Conservation (phyloP, 1,284 basidiomycete genomes). For the Macrocystidia cucumis region DNA sequence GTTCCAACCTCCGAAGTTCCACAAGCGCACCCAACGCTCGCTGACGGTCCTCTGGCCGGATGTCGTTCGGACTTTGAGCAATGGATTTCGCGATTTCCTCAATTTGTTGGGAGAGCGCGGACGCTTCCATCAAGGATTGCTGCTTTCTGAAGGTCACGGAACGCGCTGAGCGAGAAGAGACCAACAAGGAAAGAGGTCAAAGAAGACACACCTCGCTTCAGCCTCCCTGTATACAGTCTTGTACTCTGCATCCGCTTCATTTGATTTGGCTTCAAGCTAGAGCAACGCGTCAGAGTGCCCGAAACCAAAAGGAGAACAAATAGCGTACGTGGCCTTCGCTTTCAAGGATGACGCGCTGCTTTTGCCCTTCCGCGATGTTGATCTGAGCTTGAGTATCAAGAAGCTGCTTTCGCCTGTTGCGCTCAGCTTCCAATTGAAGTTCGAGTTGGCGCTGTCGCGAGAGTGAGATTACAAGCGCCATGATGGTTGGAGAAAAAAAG, state of each 20-base stretch:
- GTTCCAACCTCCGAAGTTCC: slow-evolving; percentile 39
- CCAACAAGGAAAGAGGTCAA: slow-evolving; percentile 2
- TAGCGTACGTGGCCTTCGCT: slow-evolving; percentile 36
- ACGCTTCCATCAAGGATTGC: slow-evolving; percentile 39
- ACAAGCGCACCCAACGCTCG: slow-evolving; percentile 33
- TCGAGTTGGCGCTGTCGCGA: slow-evolving; percentile 37
- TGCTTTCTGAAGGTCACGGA: slow-evolving; percentile 22
- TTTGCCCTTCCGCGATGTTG: slow-evolving; percentile 47
- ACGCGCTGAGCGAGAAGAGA: no score
- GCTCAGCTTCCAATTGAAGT: slow-evolving; percentile 48
- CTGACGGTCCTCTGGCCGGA: slow-evolving; percentile 23
- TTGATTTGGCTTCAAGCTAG: slow-evolving; percentile 33
- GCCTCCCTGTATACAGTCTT: slow-evolving; percentile 37
- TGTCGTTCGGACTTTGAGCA: slow-evolving; percentile 16
- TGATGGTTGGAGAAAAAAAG: slow-evolving; percentile 5
- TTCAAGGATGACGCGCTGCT: slow-evolving; percentile 43
- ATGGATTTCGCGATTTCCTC: slow-evolving; percentile 32
- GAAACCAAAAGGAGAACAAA: background rate
- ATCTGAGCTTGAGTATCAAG: slow-evolving; percentile 49
- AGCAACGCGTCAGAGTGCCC: background rate
- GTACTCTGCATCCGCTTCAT: slow-evolving; percentile 36
- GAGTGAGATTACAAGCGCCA: background rate
- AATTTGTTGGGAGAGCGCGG: slow-evolving; percentile 39
- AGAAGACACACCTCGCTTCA: slow-evolving; percentile 23
- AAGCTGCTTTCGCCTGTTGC: slow-evolving; percentile 44